A percentile compares a stretch with the other conserved stretches of the same genome.
phyloP scores from a whole-genome alignment of 1,139 yeast genomes.

The Diutina scorzettiae region DNA sequence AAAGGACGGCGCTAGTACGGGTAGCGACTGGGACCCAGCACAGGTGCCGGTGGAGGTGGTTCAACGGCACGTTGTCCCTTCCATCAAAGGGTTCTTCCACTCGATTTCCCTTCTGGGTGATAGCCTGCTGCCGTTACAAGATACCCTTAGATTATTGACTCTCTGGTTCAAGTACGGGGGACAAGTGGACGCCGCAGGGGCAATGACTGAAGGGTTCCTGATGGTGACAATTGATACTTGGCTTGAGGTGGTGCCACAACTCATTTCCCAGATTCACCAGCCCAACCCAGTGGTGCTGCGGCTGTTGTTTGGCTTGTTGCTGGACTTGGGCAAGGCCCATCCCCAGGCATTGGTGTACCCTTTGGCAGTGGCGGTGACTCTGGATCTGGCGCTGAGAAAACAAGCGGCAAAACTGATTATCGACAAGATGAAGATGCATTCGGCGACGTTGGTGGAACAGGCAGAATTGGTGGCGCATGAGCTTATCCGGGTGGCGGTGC shows the following conservation, averaged over 20 bases:
- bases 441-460: constrained; percentile 76
- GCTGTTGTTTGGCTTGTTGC: constrained; percentile 65
- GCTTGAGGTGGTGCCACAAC: constrained; percentile 91
- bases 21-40: constrained; percentile 11
- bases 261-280: constrained; percentile 93
- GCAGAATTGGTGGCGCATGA: constrained; percentile 92
- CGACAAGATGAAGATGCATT: constrained; percentile 85
- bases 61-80: constrained; percentile 85
- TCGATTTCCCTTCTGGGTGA: constrained; percentile 82
- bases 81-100: constrained; percentile 90
- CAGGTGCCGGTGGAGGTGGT: constrained; percentile 46
- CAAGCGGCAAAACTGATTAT: constrained; percentile 86
- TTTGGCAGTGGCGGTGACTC: constrained; percentile 88
- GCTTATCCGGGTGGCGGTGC: constrained; percentile 83
- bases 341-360: constrained; percentile 97
- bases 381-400: constrained; percentile 82
- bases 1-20: background rate
- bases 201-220: constrained; percentile 83
- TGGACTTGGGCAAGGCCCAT: constrained; percentile 88
- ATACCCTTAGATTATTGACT: constrained; percentile 78
- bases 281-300: constrained; percentile 79
- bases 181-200: constrained; percentile 77
- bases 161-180: constrained; percentile 97
- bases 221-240: constrained; percentile 88
- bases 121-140: constrained; percentile 63